Evolutionary conservation across 2,329 filamentous ascomycete genomes (phyloP).

Genomic region (Cladorrhinum sp.): DNA sequence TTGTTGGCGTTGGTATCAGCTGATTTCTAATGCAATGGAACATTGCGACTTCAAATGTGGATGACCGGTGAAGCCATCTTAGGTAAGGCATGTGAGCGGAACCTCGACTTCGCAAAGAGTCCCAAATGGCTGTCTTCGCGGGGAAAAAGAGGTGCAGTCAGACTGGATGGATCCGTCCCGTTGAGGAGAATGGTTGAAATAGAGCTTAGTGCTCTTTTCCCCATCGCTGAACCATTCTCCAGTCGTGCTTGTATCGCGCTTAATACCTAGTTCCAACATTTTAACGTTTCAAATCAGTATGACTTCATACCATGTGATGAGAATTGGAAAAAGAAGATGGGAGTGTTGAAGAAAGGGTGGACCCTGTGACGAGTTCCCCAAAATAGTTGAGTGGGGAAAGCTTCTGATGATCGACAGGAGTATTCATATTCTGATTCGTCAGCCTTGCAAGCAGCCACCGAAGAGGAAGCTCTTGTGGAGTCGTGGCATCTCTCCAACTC

Average conservation of each 20-base stretch:
- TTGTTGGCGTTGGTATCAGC: background rate
- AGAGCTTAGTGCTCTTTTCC: too few species aligned
- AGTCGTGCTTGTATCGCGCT: background rate
- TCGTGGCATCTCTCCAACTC: constrained; percentile 19
- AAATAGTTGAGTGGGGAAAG: background rate
- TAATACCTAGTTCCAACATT: background rate
- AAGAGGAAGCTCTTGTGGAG: background rate
- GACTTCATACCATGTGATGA: background rate
- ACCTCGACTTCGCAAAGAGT: background rate
- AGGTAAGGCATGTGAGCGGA: background rate
- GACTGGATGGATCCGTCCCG: background rate
- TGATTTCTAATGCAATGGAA: background rate
- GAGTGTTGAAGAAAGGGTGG: background rate
- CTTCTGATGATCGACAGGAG: constrained; percentile 16
- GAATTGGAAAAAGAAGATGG: too few species aligned
- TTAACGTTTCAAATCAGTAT: background rate
- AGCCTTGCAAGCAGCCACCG: constrained; percentile 24
- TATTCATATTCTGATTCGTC: constrained; percentile 14
- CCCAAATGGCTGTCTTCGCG: background rate
- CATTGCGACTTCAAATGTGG: background rate
- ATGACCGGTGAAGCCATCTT: background rate
- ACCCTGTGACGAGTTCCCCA: background rate
- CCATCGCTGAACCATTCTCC: background rate
- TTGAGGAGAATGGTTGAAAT: background rate
- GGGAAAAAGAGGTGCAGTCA: background rate